Conservation (phyloP, 2,329 filamentous ascomycete species). For the Colletotrichum spaethianum region DNA sequence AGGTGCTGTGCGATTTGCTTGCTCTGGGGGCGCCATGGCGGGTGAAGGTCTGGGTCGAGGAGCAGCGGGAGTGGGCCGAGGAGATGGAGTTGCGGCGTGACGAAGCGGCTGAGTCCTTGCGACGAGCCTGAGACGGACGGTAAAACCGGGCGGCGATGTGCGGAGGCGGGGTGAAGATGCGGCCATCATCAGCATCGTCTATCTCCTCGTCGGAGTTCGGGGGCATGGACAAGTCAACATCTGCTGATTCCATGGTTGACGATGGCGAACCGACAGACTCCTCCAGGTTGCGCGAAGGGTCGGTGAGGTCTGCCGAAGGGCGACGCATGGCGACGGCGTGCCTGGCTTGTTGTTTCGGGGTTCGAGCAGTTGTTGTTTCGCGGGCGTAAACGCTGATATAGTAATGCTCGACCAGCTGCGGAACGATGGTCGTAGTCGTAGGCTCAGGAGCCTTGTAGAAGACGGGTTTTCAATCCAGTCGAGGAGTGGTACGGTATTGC, state of each 20-base stretch:
- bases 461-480: not conserved
- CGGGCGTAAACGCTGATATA: not conserved
- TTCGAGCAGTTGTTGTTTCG: constrained; percentile 31
- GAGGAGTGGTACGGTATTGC: not conserved
- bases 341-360: constrained; percentile 19
- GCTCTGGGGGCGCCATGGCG: constrained; percentile 75
- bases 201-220: constrained; percentile 52
- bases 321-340: constrained; percentile 57
- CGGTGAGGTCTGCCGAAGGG: constrained; percentile 57
- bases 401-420: not conserved
- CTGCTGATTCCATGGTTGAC: constrained; percentile 47
- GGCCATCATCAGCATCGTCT: constrained; percentile 50
- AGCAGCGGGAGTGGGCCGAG: constrained; percentile 80
- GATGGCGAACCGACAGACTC: constrained; percentile 51
- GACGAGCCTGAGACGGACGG: constrained; percentile 74
- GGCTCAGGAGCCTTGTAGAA: not conserved
- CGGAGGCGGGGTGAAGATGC: constrained; percentile 75
- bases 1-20: constrained; percentile 85
- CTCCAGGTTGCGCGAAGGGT: constrained; percentile 57
- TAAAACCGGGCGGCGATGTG: constrained; percentile 86
- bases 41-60: constrained; percentile 68
- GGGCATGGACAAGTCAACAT: constrained; percentile 56
- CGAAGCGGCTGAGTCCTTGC: constrained; percentile 82
- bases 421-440: not conserved
- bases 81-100: constrained; percentile 86